phyloP scores from a whole-genome alignment of 2,329 filamentous ascomycete genomes.

The Trichocomaceae sp. region DNA sequence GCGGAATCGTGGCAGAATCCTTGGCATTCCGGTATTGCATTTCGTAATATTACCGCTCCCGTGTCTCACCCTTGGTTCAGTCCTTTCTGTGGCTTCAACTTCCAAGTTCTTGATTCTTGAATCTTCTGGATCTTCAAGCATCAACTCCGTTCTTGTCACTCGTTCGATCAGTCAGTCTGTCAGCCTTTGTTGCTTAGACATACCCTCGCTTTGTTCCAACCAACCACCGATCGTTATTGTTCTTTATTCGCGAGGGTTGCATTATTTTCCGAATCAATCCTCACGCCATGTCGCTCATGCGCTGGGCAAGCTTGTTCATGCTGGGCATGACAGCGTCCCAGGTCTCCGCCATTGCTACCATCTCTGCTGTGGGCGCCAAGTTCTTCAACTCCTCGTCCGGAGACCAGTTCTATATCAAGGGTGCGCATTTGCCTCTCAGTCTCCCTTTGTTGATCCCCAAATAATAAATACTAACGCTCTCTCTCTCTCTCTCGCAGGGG shows the following conservation, averaged over 20 bases:
- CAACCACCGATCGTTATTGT: neutral
- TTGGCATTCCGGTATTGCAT: neutral
- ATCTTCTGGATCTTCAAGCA: neutral
- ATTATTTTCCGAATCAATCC: neutral
- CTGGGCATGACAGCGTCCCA: constrained; percentile 23
- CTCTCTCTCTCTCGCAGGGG: constrained; percentile 43
- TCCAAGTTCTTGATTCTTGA: neutral
- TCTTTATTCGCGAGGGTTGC: neutral
- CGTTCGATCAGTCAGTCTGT: constrained; percentile 1
- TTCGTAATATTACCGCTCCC: neutral
- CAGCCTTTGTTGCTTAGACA: constrained; percentile 1
- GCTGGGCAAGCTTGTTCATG: constrained; percentile 21
- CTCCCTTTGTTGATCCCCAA: neutral
- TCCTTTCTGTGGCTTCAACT: too few relatives aligned
- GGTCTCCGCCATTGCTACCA: constrained; percentile 45
- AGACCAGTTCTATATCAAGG: constrained; percentile 77
- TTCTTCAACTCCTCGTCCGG: constrained; percentile 72
- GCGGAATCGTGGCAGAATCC: neutral
- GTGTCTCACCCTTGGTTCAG: neutral
- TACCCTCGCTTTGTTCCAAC: constrained; percentile 7
- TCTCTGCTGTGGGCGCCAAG: constrained; percentile 65
- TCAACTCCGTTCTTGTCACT: neutral
- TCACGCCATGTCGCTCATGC: constrained; percentile 10
- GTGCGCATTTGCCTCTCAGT: constrained; percentile 35
- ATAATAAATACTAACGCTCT: neutral